These are phyloP conservation scores for Penicillium roqueforti DNA, from an alignment of 495 filamentous ascomycete genomes.

Conservation along the genomic window DNA sequence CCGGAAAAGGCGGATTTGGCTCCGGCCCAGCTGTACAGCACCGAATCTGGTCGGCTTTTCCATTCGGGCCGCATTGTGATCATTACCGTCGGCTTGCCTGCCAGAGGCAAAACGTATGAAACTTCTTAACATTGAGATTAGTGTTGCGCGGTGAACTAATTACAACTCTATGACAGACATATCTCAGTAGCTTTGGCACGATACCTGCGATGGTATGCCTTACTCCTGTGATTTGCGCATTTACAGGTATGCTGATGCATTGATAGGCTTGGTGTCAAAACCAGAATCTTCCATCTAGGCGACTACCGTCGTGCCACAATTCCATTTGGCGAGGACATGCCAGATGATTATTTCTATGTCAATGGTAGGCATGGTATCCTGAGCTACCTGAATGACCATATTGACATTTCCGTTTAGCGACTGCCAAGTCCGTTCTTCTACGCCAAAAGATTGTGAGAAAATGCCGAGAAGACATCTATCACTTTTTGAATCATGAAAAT, in stretches of 20 bases:
- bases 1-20: constrained; percentile 80
- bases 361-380: constrained; percentile 53
- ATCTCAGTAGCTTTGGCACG: constrained; percentile 92
- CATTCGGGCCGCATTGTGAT: constrained; percentile 97
- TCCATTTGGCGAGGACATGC: constrained; percentile 79
- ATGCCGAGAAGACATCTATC: constrained; percentile 94
- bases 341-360: constrained; percentile 96
- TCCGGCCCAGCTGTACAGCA: constrained; percentile 96
- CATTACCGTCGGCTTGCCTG: constrained; percentile 92
- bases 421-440: constrained; percentile 77
- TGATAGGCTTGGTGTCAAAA: constrained; percentile 91
- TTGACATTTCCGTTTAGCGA: constrained; percentile 46
- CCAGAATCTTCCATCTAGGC: constrained; percentile 92
- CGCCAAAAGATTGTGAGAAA: constrained; percentile 97
- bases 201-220: constrained; percentile 83
- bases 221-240: background rate
- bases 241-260: constrained; percentile 8
- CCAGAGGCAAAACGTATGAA: constrained; percentile 90
- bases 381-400: background rate
- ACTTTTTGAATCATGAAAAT: constrained; percentile 93
- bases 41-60: constrained; percentile 93
- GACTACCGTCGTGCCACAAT: constrained; percentile 93
- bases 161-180: constrained; percentile 52
- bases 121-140: background rate
- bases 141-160: constrained; percentile 6